These are phyloP conservation scores for Thymus quinquecostatus DNA, from an alignment of 257 asterid genomes.

Conservation along the genomic window DNA sequence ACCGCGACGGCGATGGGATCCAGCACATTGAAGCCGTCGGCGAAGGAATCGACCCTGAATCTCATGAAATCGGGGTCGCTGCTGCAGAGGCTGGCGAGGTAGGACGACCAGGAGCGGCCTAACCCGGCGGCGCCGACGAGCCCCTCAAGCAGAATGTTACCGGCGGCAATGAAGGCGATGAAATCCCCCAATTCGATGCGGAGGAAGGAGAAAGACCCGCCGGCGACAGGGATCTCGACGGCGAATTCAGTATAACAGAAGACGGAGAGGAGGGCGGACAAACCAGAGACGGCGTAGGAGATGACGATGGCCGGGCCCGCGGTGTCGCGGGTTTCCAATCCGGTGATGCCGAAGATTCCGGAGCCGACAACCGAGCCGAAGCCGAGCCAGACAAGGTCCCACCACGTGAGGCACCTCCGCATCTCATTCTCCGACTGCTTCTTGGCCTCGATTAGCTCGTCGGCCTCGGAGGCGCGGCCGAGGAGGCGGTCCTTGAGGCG, in stretches of 20 bases:
- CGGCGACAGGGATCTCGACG: conserved; percentile 90
- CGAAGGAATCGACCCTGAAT: conserved; percentile 58
- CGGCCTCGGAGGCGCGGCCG: conserved; percentile 65
- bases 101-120: conserved; percentile 94
- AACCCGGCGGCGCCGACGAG: conserved; percentile 95
- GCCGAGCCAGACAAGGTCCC: conserved; percentile 92
- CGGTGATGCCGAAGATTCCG: conserved; percentile 88
- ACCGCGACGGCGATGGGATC: conserved; percentile 82
- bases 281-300: conserved; percentile 79
- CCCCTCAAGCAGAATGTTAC: conserved; percentile 78
- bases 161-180: conserved; percentile 88
- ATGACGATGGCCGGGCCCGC: conserved; percentile 93
- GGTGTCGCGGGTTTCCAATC: conserved; percentile 64
- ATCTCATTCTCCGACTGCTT: conserved; percentile 75
- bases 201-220: conserved; percentile 88
- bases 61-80: conserved; percentile 65
- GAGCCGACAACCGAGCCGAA: conserved; percentile 96
- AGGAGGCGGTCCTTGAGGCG: conserved; percentile 81
- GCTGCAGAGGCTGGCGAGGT: conserved; percentile 65
- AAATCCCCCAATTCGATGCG: conserved; percentile 94
- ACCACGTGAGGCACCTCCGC: conserved; percentile 88
- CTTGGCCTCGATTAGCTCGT: conserved; percentile 59
- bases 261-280: conserved; percentile 83
- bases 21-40: conserved; percentile 75
- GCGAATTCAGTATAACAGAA: conserved; percentile 92